Percentiles rank a stretch among this genome's conserved stretches.
These are phyloP conservation scores for Fragaria nilgerrensis DNA, from an alignment of 306 rosid genomes.

Conservation along the genomic window DNA sequence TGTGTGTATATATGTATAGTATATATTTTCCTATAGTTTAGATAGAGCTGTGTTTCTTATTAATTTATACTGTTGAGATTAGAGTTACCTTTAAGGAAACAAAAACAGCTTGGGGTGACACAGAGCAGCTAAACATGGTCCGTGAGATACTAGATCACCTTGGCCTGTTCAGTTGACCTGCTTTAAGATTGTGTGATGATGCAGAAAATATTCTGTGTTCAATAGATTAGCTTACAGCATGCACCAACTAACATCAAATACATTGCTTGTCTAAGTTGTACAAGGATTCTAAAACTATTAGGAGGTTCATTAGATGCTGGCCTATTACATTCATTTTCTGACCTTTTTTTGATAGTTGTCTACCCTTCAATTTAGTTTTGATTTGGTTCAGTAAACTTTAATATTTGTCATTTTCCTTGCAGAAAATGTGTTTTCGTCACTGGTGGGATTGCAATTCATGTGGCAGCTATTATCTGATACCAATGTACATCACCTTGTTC, in stretches of 20 bases:
- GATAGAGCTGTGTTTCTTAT: background rate
- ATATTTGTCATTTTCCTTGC: slow-evolving; percentile 34
- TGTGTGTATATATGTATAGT: background rate
- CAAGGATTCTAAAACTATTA: background rate
- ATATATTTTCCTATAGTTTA: background rate
- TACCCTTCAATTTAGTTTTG: slow-evolving; percentile 7
- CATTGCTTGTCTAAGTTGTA: background rate
- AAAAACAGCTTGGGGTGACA: background rate
- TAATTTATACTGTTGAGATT: background rate
- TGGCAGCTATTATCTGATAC: slow-evolving; percentile 71
- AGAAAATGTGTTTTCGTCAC: slow-evolving; percentile 92
- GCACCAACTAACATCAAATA: background rate
- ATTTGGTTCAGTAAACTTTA: slow-evolving; percentile 24
- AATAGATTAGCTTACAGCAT: background rate
- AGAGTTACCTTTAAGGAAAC: background rate
- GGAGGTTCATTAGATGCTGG: background rate
- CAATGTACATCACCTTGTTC: slow-evolving; percentile 66
- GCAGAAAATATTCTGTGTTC: background rate
- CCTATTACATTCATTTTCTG: background rate
- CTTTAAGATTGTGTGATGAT: background rate
- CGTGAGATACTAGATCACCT: background rate
- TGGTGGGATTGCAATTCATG: slow-evolving; percentile 89
- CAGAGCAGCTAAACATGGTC: background rate
- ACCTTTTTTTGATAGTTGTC: background rate
- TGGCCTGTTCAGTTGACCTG: background rate